A percentile compares a stretch with the other conserved stretches of the same genome.
These are phyloP conservation scores for Pseudogymnoascus pannorum DNA, from an alignment of 2,329 filamentous ascomycete species.

Conservation along the genomic window DNA sequence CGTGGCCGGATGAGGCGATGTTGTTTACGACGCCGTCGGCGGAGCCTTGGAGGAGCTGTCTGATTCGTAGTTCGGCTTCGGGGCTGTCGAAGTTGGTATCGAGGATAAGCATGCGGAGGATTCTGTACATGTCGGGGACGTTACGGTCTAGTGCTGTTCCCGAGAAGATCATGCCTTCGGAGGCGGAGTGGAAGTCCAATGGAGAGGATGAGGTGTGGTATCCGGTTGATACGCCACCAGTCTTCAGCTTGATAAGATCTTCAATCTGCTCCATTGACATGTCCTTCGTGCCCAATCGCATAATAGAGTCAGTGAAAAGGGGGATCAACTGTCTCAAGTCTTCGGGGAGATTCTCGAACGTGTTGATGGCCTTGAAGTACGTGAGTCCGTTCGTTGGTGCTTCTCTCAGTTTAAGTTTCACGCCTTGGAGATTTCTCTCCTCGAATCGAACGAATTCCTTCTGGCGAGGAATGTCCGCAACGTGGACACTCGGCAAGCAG, in stretches of 20 bases:
- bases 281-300: constrained; percentile 83
- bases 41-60: constrained; percentile 77
- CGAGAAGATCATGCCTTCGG: constrained; percentile 75
- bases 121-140: constrained; percentile 81
- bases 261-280: constrained; percentile 92
- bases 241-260: constrained; percentile 92
- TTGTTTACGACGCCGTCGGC: constrained; percentile 87
- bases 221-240: constrained; percentile 78
- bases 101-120: constrained; percentile 70
- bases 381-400: constrained; percentile 92
- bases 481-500: constrained; percentile 79
- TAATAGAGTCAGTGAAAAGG: constrained; percentile 83
- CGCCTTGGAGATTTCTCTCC: constrained; percentile 58
- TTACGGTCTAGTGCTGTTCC: constrained; percentile 88
- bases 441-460: constrained; percentile 55
- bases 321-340: constrained; percentile 80
- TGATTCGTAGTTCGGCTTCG: constrained; percentile 72
- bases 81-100: constrained; percentile 87
- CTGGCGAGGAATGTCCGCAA: constrained; percentile 77
- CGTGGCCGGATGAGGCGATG: constrained; percentile 84
- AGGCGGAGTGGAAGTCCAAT: constrained; percentile 58
- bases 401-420: constrained; percentile 81
- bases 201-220: constrained; percentile 80
- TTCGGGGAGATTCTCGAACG: constrained; percentile 69
- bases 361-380: constrained; percentile 87